Base-by-base conservation (phyloP, 768 basidiomycete genomes). In the Suillus sp. region DNA sequence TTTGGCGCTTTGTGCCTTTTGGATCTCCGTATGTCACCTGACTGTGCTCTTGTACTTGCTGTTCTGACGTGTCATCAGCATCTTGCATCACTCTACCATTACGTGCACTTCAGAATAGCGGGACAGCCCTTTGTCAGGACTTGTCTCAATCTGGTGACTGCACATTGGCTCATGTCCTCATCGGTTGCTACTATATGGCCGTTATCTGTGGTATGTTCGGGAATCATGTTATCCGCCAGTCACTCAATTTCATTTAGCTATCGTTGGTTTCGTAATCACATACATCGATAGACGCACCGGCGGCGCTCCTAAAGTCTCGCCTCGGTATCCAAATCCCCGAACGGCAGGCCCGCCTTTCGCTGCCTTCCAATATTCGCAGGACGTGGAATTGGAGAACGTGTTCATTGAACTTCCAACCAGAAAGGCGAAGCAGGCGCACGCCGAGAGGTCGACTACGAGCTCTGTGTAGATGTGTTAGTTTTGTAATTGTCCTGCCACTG, bases 141-240 rank as follows among this genome's bases (percentile, higher is more conserved):
- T 76, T 79, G 32, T 64, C 65, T 35, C 64, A 67, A 1, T 42
- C 67, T 11, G 27, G 54, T 0, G 59, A 70, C 60, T 74, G 74
- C 35, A 51, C 63, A 13, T 58, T 60, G 10, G 72, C 71, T 1
- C 59, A 64, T 16, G 64, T 69, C 3, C 64, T 77, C 4, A 65
- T 77, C 25, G 64, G 60, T 22, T 35, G 78, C 61, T 74, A 75
- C 20, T 79, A 74, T 27, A 35, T 70, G 20, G 61, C 70, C 10
- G 64, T 72, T 18, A 27, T 67, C 50, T 38, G 66, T 40, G 71
- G 79, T 80, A 60, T 47, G 74, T 62, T 37, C 10, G 20, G 57
- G 1, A 58, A 60, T 25, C 13, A 7, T 48, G 10, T 30, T 16
- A 25, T 55, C 47, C n/a, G 22, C 59, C 4, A 40, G 22, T 58